phyloP scores from a whole-genome alignment of 2,329 filamentous ascomycete species.

The Cytospora chrysosperma region DNA sequence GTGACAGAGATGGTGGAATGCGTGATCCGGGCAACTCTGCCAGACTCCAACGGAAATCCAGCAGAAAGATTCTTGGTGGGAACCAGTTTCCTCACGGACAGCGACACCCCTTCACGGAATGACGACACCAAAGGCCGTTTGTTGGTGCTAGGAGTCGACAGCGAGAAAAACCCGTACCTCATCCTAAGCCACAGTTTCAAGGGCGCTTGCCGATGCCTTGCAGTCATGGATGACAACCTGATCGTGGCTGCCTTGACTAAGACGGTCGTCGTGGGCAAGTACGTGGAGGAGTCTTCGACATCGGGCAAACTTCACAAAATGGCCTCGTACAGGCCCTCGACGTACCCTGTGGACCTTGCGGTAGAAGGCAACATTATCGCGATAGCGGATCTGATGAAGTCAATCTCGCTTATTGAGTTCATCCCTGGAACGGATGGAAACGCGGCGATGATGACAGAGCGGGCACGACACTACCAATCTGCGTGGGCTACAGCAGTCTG shows the following conservation, averaged over 20 bases:
- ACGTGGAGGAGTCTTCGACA: constrained; percentile 54
- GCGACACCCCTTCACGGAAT: constrained; percentile 40
- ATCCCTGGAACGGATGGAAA: constrained; percentile 54
- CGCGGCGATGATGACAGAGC: constrained; percentile 66
- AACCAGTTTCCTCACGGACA: constrained; percentile 72
- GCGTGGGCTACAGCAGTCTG: constrained; percentile 80
- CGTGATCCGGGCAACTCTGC: constrained; percentile 73
- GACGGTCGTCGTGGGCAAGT: constrained; percentile 66
- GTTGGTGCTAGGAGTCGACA: constrained; percentile 78
- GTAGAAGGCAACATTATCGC: constrained; percentile 75
- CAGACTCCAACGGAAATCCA: constrained; percentile 52
- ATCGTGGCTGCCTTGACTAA: constrained; percentile 89
- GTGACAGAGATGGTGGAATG: constrained; percentile 76
- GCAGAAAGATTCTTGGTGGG: constrained; percentile 88
- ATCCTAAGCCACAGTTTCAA: constrained; percentile 69
- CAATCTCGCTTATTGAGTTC: constrained; percentile 75
- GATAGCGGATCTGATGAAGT: constrained; percentile 93
- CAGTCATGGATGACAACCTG: constrained; percentile 69
- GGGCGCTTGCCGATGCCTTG: constrained; percentile 78
- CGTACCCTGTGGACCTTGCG: constrained; percentile 78
- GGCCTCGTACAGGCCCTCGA: constrained; percentile 77
- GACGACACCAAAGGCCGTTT: constrained; percentile 70
- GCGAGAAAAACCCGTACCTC: constrained; percentile 69
- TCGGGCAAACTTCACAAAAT: constrained; percentile 64
- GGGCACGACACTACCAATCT: constrained; percentile 77